Percentiles rank a stretch among this genome's conserved stretches.
phyloP scores from a whole-genome alignment of 495 filamentous ascomycete species.

The Hyaloscypha bicolor region DNA sequence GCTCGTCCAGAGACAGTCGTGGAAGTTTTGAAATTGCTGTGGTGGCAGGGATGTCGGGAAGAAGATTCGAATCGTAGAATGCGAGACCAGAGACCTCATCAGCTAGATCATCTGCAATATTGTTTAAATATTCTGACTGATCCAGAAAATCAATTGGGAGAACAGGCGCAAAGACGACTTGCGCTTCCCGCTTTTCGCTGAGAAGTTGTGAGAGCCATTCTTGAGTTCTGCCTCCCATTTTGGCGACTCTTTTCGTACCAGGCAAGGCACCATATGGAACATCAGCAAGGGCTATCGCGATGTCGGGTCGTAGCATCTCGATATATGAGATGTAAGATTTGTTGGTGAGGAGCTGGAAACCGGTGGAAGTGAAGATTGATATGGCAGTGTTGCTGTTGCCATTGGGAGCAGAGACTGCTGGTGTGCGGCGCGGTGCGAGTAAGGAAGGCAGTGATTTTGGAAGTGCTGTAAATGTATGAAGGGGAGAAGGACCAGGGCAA shows the following conservation, averaged over 20 bases:
- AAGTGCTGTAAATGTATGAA: conserved; percentile 73
- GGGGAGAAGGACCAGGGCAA: conserved; percentile 43
- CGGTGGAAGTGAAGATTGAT: conserved; percentile 78
- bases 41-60: conserved; percentile 61
- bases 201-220: conserved; percentile 68
- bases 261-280: conserved; percentile 60
- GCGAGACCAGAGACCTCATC: conserved; percentile 73
- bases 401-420: conserved; percentile 70
- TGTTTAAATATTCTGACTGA: conserved; percentile 76
- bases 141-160: conserved; percentile 72
- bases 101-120: conserved; percentile 56
- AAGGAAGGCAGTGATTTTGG: conserved; percentile 60
- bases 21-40: conserved; percentile 60
- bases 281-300: conserved; percentile 78
- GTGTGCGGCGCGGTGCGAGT: conserved; percentile 77
- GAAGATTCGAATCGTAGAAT: conserved; percentile 73
- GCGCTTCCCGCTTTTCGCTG: conserved; percentile 38
- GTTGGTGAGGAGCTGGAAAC: conserved; percentile 70
- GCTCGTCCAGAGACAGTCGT: conserved; percentile 69
- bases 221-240: conserved; percentile 86
- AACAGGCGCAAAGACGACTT: conserved; percentile 75
- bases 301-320: conserved; percentile 71
- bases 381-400: conserved; percentile 74
- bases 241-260: conserved; percentile 68
- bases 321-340: conserved; percentile 67